phyloP scores from a whole-genome alignment of 192 early-diverging fungal genomes.

The Mortierella alpina region DNA sequence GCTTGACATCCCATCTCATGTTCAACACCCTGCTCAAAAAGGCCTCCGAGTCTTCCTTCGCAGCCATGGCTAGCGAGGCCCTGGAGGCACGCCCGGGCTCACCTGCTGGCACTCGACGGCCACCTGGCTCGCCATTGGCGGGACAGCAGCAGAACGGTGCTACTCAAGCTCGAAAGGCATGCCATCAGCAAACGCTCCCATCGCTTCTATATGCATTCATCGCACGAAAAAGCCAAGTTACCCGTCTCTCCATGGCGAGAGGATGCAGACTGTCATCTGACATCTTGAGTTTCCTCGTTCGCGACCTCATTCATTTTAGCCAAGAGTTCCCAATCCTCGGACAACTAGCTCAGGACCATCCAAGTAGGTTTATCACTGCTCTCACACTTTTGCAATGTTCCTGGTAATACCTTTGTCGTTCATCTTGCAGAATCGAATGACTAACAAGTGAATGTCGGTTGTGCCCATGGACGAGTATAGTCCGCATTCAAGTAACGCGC shows the following conservation, averaged over 20 bases:
- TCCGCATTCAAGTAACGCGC: slow-evolving; percentile 45
- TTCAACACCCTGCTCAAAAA: slow-evolving; percentile 55
- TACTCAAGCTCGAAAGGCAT: slow-evolving; percentile 38
- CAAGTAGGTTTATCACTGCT: slow-evolving; percentile 14
- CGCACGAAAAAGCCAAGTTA: neutral
- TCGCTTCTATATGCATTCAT: neutral
- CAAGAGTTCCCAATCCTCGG: slow-evolving; percentile 26
- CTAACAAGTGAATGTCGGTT: neutral
- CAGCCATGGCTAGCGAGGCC: slow-evolving; percentile 48
- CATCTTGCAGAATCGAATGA: too few relatives aligned
- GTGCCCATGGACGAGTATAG: neutral
- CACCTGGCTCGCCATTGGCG: slow-evolving; percentile 34
- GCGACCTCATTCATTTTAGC: slow-evolving; percentile 1
- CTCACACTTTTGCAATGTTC: neutral
- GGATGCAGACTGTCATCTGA: neutral
- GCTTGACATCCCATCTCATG: slow-evolving; percentile 10
- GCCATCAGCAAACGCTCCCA: neutral
- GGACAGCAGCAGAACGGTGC: slow-evolving; percentile 22
- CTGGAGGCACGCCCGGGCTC: slow-evolving; percentile 50
- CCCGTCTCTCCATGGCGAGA: too few relatives aligned
- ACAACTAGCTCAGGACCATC: neutral
- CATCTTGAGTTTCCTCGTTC: neutral
- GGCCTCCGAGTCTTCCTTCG: slow-evolving; percentile 52
- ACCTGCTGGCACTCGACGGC: slow-evolving; percentile 27
- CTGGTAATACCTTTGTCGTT: neutral